phyloP scores from a whole-genome alignment of 2,329 filamentous ascomycete species.

The Calonectria honghensis region DNA sequence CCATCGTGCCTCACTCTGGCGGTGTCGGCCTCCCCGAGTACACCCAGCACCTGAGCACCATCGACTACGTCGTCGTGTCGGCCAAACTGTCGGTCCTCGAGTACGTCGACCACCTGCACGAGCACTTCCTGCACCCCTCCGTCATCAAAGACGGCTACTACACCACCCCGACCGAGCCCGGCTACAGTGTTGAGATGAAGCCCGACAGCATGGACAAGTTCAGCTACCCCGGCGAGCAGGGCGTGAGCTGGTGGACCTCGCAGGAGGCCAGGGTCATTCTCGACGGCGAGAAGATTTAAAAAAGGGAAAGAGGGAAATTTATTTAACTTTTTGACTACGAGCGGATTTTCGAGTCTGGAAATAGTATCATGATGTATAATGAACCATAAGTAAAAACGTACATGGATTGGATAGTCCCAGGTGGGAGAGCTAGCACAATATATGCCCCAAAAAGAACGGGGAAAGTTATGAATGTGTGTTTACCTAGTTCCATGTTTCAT shows the following conservation, averaged over 20 bases:
- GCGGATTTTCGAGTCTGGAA: not conserved
- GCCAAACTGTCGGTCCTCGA: conserved; percentile 89
- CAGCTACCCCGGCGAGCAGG: conserved; percentile 84
- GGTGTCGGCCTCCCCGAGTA: conserved; percentile 95
- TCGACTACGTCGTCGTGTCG: conserved; percentile 92
- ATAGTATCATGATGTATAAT: conserved; percentile 37
- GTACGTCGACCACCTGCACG: conserved; percentile 94
- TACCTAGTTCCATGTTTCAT: not conserved
- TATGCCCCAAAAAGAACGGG: conserved; percentile 2
- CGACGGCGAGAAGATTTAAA: conserved; percentile 75
- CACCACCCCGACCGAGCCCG: conserved; percentile 87
- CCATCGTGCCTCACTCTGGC: conserved; percentile 91
- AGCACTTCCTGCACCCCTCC: conserved; percentile 91
- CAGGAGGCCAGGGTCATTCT: conserved; percentile 86
- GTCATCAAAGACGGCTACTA: conserved; percentile 91
- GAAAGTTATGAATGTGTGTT: not conserved
- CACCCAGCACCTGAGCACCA: conserved; percentile 93
- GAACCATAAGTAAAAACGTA: conserved; percentile 28
- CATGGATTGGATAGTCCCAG: conserved; percentile 29
- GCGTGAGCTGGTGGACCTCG: conserved; percentile 89
- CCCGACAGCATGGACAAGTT: conserved; percentile 88
- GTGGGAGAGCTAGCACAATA: conserved; percentile 22
- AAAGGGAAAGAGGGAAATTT: not conserved
- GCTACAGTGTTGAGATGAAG: conserved; percentile 97
- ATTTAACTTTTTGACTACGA: conserved; percentile 16